A percentile compares a stretch with the other conserved stretches of the same genome.
Evolutionary conservation across 768 basidiomycete species (phyloP).

Genomic region (Amanita subjunquillea): DNA sequence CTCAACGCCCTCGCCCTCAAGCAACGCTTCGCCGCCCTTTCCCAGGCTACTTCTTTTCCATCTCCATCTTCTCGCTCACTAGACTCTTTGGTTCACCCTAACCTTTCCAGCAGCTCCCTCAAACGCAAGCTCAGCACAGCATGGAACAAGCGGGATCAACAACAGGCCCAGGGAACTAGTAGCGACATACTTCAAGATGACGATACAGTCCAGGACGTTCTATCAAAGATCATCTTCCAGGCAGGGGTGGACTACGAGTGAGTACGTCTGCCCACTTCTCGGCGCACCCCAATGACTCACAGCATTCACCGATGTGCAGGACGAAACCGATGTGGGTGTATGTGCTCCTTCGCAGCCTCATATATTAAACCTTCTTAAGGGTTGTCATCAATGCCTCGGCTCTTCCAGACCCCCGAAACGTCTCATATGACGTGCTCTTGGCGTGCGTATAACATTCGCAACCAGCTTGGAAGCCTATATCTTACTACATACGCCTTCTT

Average conservation of each 20-base stretch:
- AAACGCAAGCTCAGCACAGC: conserved; percentile 37
- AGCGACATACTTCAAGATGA: conserved; percentile 35
- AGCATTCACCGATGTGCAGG: conserved; percentile 24
- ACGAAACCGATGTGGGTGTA: conserved; percentile 74
- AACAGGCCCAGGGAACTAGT: conserved; percentile 7
- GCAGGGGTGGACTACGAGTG: conserved; percentile 89
- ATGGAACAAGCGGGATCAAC: conserved; percentile 32
- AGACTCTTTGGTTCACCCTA: conserved; percentile 9
- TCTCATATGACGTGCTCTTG: conserved; percentile 70
- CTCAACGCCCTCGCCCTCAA: conserved; percentile 38
- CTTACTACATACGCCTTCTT: conserved; percentile 6
- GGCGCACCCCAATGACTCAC: background rate
- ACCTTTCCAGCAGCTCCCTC: conserved; percentile 8
- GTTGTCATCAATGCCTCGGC: conserved; percentile 77
- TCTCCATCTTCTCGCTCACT: conserved; percentile 15
- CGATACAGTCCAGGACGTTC: conserved; percentile 53
- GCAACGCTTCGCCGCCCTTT: conserved; percentile 57
- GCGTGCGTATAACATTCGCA: conserved; percentile 32
- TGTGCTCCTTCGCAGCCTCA: background rate
- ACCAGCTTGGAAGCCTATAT: background rate
- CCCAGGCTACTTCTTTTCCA: conserved; percentile 41
- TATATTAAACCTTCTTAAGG: conserved; percentile 31
- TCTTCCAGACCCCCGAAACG: conserved; percentile 66
- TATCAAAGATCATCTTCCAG: conserved; percentile 72
- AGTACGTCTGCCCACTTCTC: conserved; percentile 17